Conservation (phyloP, 148 eudicot genomes). For the Nepenthes gracilis region DNA sequence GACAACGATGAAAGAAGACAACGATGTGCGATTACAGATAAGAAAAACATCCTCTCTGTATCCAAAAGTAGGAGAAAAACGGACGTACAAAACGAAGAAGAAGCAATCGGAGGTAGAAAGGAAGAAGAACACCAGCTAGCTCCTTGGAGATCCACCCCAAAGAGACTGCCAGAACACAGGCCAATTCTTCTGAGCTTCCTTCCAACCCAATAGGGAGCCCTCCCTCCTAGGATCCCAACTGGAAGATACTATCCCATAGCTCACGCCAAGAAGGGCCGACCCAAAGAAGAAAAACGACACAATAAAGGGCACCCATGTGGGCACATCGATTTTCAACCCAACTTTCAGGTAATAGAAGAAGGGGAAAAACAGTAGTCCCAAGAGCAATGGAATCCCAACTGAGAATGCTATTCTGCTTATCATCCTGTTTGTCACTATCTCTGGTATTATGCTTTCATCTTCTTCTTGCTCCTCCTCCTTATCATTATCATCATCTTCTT, state of each 20-base stretch:
- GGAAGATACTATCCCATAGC: conserved; percentile 92
- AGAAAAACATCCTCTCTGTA: no score
- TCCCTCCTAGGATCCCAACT: conserved; percentile 99
- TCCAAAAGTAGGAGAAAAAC: no score
- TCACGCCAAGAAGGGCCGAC: conserved; percentile 74
- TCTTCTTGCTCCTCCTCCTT: conserved; percentile 28
- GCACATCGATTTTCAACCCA: conserved; percentile 79
- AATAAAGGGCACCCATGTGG: conserved; percentile 83
- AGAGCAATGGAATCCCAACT: conserved; percentile 69
- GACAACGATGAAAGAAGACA: no score
- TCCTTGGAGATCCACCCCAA: conserved; percentile 12
- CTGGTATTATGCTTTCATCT: conserved; percentile 70
- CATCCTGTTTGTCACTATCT: conserved; percentile 89
- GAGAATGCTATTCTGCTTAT: conserved; percentile 70
- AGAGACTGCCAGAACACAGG: conserved; percentile 80
- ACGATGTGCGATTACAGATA: no score
- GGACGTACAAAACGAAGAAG: no score
- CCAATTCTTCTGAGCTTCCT: conserved; percentile 76
- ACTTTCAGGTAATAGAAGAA: conserved; percentile 86
- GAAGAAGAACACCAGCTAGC: neutral
- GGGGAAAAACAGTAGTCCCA: conserved; percentile 75
- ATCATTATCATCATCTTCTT: conserved; percentile 27
- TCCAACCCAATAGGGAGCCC: conserved; percentile 88
- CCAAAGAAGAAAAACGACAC: conserved; percentile 92
- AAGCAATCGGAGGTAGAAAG: no score